A percentile compares a stretch with the other conserved stretches of the same genome.
These are phyloP conservation scores for Peronosclerospora sorghi DNA, from an alignment of 352 stramenopile genomes.

Conservation along the genomic window DNA sequence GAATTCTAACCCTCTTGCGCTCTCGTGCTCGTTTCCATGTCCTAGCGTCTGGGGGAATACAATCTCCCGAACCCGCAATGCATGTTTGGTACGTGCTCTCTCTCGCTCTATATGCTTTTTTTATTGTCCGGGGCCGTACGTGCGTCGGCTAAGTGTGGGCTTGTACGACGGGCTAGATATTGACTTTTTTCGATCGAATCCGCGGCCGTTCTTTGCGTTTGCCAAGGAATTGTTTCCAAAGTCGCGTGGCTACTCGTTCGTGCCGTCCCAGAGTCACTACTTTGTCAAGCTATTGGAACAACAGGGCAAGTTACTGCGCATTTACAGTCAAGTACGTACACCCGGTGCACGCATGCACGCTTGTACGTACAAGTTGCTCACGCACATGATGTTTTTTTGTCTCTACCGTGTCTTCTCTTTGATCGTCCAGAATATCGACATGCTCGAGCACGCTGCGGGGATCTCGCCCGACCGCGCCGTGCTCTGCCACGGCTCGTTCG, in stretches of 20 bases:
- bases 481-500: conserved; percentile 92
- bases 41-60: conserved; percentile 64
- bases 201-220: conserved; percentile 95
- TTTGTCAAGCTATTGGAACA: conserved; percentile 92
- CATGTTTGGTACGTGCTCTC: conserved; percentile 59
- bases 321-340: conserved; percentile 79
- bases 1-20: not conserved
- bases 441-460: conserved; percentile 89
- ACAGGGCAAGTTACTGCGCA: conserved; percentile 86
- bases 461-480: conserved; percentile 86
- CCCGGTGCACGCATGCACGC: not conserved
- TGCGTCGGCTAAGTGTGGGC: too few species aligned
- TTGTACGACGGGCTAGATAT: conserved; percentile 89
- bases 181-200: conserved; percentile 94
- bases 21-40: not conserved
- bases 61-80: conserved; percentile 78
- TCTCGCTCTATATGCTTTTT: too few species aligned
- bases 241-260: conserved; percentile 70
- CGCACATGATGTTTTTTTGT: not conserved
- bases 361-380: not conserved
- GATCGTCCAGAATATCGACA: conserved; percentile 94
- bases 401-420: too few species aligned
- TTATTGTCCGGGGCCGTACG: too few species aligned
- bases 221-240: conserved; percentile 83
- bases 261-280: conserved; percentile 88